A percentile compares a stretch with the other conserved stretches of the same genome.
Conservation (phyloP, 805 yeast genomes). For the Saturnispora besseyi region DNA sequence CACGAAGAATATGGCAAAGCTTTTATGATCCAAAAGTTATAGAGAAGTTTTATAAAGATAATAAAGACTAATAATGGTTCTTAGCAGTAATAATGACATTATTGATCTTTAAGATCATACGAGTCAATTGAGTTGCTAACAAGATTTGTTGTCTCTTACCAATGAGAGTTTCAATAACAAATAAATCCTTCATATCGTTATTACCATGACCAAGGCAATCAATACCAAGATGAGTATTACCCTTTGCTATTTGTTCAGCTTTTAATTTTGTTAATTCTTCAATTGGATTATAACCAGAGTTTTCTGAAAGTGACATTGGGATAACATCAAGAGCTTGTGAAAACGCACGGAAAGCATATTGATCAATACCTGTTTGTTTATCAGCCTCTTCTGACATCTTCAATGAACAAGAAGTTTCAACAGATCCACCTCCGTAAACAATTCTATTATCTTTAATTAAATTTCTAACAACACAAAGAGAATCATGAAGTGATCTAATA, state of each 20-base stretch:
- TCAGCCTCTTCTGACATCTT: slow-evolving; percentile 91
- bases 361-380: slow-evolving; percentile 89
- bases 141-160: slow-evolving; percentile 95
- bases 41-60: slow-evolving; percentile 11
- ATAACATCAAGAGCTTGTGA: slow-evolving; percentile 83
- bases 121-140: slow-evolving; percentile 92
- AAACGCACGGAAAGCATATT: slow-evolving; percentile 95
- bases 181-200: slow-evolving; percentile 87
- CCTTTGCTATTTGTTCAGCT: slow-evolving; percentile 72
- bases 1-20: slow-evolving; percentile 17
- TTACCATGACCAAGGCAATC: slow-evolving; percentile 87
- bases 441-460: slow-evolving; percentile 84
- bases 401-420: slow-evolving; percentile 88
- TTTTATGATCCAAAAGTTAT: slow-evolving; percentile 17
- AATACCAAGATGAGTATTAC: slow-evolving; percentile 70
- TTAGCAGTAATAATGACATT: slow-evolving; percentile 72
- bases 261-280: slow-evolving; percentile 80
- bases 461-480: slow-evolving; percentile 95
- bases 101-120: slow-evolving; percentile 96
- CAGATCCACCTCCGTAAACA: slow-evolving; percentile 99
- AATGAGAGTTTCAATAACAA: slow-evolving; percentile 93
- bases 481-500: slow-evolving; percentile 90
- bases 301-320: slow-evolving; percentile 93
- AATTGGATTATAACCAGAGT: slow-evolving; percentile 91
- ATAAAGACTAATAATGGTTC: slow-evolving; percentile 20